phyloP scores from a whole-genome alignment of 257 asterid species.

The Forsythia viridissima region DNA sequence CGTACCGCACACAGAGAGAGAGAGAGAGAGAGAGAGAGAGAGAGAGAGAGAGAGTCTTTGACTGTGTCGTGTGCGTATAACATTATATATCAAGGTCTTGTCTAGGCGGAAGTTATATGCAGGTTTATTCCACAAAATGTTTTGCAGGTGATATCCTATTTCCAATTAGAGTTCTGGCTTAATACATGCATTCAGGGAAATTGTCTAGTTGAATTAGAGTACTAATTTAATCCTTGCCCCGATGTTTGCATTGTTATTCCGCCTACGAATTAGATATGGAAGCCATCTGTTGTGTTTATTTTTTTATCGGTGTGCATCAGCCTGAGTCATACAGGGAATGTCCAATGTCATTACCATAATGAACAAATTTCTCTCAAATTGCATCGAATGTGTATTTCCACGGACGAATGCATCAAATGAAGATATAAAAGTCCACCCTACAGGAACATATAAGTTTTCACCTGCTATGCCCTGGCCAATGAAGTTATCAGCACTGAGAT shows the following conservation, averaged over 20 bases:
- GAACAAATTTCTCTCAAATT: neutral
- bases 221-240: neutral
- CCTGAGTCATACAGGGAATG: too few relatives aligned
- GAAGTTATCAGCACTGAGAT: conserved; percentile 61
- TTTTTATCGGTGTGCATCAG: too few relatives aligned
- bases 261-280: neutral
- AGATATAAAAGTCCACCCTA: neutral
- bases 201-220: neutral
- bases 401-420: neutral
- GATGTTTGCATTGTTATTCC: neutral
- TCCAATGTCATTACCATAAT: neutral
- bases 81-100: neutral
- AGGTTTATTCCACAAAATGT: neutral
- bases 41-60: too few relatives aligned
- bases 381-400: neutral
- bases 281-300: neutral
- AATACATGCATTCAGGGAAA: neutral
- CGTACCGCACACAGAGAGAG: too few relatives aligned
- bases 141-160: neutral
- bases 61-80: too few relatives aligned
- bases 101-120: too few relatives aligned
- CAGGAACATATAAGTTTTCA: neutral
- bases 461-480: conserved; percentile 92
- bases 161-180: neutral
- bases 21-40: too few relatives aligned